Conservation (phyloP, 805 yeast genomes). For the Torulaspora gathmanii region DNA sequence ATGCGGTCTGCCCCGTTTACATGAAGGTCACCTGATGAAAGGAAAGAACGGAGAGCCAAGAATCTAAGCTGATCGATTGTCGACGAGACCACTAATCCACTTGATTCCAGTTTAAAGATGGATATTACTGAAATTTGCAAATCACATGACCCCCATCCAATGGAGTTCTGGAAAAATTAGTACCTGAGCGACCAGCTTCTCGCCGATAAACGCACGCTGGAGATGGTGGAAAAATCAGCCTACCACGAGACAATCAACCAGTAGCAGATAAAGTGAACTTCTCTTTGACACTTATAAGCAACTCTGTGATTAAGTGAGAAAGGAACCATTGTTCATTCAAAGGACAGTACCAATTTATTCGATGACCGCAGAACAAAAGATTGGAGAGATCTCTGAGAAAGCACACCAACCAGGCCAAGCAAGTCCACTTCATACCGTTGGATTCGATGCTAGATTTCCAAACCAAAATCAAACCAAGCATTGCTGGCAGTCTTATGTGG, state of each 20-base stretch:
- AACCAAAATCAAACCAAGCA: conserved; percentile 96
- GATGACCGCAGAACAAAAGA: conserved; percentile 12
- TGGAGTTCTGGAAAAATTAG: not conserved
- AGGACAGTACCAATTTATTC: not conserved
- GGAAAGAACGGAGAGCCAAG: not conserved
- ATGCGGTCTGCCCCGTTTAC: too few species aligned
- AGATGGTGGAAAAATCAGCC: conserved; percentile 1
- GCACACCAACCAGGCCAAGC: conserved; percentile 24
- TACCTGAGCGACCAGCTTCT: not conserved
- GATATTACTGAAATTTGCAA: not conserved
- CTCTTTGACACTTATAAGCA: not conserved
- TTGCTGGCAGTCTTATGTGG: conserved; percentile 97
- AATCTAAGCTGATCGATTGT: not conserved
- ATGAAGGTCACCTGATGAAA: not conserved
- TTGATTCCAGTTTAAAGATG: not conserved
- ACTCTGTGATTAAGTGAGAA: too few species aligned
- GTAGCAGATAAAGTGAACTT: not conserved
- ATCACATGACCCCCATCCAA: conserved; percentile 2
- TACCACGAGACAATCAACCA: not conserved
- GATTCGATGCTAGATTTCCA: conserved; percentile 93
- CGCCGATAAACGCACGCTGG: conserved; percentile 8
- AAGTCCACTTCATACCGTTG: conserved; percentile 55
- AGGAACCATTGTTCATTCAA: not conserved
- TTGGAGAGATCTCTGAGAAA: conserved; percentile 18
- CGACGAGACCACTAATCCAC: not conserved